These are phyloP conservation scores for Colletotrichum lupini DNA, from an alignment of 2,329 filamentous ascomycete genomes.

Conservation along the genomic window DNA sequence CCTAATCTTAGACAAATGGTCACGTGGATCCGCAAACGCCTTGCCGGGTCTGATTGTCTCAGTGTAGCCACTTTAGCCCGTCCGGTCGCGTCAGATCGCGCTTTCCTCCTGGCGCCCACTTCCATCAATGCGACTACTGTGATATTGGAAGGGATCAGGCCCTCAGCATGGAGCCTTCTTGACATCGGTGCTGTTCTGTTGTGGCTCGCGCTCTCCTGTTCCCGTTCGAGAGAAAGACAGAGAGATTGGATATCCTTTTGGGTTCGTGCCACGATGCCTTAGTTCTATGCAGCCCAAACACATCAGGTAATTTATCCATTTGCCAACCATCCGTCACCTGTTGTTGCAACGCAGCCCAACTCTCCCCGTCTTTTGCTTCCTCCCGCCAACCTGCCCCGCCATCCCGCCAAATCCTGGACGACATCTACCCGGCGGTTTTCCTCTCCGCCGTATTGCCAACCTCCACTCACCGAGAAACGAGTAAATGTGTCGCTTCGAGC, in stretches of 20 bases:
- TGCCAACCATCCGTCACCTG: neutral
- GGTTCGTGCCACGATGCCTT: neutral
- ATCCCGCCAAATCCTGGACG: neutral
- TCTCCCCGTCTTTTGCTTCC: neutral
- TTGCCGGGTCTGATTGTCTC: constrained; percentile 11
- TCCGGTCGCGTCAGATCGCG: constrained; percentile 28
- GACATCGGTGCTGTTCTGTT: constrained; percentile 14
- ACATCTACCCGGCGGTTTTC: neutral
- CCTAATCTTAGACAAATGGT: neutral
- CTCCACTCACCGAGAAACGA: neutral
- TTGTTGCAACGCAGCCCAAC: neutral
- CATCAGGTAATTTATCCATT: constrained; percentile 10
- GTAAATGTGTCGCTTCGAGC: constrained; percentile 66
- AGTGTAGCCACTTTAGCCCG: constrained; percentile 23
- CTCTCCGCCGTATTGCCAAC: neutral
- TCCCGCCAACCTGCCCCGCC: neutral
- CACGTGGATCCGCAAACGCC: constrained; percentile 3
- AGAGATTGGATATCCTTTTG: neutral
- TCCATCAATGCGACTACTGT: constrained; percentile 20
- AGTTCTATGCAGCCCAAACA: neutral
- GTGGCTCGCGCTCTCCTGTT: constrained; percentile 25
- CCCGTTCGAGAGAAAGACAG: neutral
- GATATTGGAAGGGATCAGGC: constrained; percentile 19
- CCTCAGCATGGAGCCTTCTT: constrained; percentile 33
- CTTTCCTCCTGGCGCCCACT: neutral